phyloP scores from a whole-genome alignment of 768 basidiomycete species.

The Omphalotus guepiniiformis region DNA sequence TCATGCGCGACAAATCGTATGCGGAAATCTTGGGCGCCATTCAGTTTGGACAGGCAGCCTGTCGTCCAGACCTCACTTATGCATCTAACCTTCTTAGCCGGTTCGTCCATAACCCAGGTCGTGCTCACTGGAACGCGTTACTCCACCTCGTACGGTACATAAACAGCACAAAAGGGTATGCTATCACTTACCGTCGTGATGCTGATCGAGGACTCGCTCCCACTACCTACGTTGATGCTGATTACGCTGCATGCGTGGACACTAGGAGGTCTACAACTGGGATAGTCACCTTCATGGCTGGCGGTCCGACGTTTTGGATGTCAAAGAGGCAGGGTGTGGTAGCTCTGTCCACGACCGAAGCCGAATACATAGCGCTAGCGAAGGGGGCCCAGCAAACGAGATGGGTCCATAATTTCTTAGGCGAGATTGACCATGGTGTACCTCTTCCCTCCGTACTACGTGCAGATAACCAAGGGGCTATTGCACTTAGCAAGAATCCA shows the following conservation, averaged over 20 bases:
- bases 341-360: neutral
- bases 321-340: neutral
- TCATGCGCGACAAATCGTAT: slow-evolving; percentile 2
- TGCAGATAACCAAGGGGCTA: slow-evolving; percentile 24
- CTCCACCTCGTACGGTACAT: neutral
- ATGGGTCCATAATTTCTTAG: slow-evolving; percentile 5
- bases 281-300: neutral
- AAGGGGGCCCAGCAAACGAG: neutral
- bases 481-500: slow-evolving; percentile 18
- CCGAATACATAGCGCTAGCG: neutral
- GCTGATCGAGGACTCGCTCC: neutral
- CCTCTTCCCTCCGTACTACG: neutral
- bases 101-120: slow-evolving; percentile 4
- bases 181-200: neutral
- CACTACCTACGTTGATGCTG: neutral
- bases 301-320: slow-evolving; percentile 2
- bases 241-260: slow-evolving; percentile 1
- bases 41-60: slow-evolving; percentile 1
- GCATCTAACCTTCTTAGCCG: neutral
- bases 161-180: neutral
- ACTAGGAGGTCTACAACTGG: neutral
- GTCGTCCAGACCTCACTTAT: neutral
- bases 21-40: neutral
- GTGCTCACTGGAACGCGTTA: neutral
- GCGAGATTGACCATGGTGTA: neutral